Conservation (phyloP, 768 basidiomycete species). For the Leucosporidium scottii region DNA sequence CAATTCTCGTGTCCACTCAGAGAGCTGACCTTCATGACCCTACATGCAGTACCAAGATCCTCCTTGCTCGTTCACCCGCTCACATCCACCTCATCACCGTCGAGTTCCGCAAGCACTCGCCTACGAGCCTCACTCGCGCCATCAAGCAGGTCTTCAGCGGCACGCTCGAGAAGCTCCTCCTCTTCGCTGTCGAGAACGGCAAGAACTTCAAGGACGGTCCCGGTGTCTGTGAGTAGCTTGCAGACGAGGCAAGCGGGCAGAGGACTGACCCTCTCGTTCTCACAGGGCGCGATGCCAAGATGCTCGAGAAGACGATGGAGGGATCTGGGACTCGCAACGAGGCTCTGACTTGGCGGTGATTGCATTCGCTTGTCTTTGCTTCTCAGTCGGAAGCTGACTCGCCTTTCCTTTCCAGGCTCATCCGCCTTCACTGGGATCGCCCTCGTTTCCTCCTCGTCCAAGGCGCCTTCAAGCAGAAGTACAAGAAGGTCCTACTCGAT, state of each 20-base stretch:
- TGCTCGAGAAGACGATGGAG: slow-evolving; percentile 12
- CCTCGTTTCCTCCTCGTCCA: slow-evolving; percentile 18
- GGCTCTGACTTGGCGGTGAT: slow-evolving; percentile 14
- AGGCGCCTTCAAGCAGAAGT: slow-evolving; percentile 18
- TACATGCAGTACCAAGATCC: slow-evolving; percentile 19
- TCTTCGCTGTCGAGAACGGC: slow-evolving; percentile 20
- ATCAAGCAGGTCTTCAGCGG: slow-evolving; percentile 27
- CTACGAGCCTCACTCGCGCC: slow-evolving; percentile 19
- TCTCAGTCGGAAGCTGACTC: neutral
- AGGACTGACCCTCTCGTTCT: neutral
- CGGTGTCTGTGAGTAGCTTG: neutral
- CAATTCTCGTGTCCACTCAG: neutral
- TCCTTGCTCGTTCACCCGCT: slow-evolving; percentile 26
- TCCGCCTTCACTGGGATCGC: slow-evolving; percentile 24
- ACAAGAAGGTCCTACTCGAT: slow-evolving; percentile 1
- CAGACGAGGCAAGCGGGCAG: neutral
- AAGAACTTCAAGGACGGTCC: slow-evolving; percentile 5
- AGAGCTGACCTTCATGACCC: neutral
- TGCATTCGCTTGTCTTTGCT: too few species aligned
- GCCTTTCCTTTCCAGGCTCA: neutral
- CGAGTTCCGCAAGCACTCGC: slow-evolving; percentile 25
- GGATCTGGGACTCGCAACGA: slow-evolving; percentile 10
- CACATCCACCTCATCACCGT: slow-evolving; percentile 8
- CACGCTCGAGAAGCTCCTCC: slow-evolving; percentile 9
- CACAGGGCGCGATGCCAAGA: slow-evolving; percentile 20